These are phyloP conservation scores for Meredithiella fracta DNA, from an alignment of 2,329 filamentous ascomycete genomes.

Conservation along the genomic window DNA sequence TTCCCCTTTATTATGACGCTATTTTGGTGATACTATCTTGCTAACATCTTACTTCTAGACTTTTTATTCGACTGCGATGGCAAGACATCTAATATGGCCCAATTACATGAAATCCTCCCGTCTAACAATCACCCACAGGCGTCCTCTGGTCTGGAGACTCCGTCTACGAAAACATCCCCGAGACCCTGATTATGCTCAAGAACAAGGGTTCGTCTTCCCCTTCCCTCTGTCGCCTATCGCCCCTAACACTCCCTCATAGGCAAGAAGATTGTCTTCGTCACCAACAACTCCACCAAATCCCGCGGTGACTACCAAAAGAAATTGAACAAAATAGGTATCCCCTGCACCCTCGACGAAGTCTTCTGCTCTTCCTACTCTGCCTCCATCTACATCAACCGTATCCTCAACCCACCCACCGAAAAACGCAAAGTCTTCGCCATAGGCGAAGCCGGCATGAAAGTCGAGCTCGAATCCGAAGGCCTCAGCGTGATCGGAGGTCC, in stretches of 20 bases:
- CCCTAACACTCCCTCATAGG: slow-evolving; percentile 31
- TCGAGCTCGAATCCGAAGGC: slow-evolving; percentile 66
- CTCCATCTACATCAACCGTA: slow-evolving; percentile 87
- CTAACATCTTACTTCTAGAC: slow-evolving; percentile 35
- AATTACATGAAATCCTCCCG: no score
- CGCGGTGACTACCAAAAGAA: slow-evolving; percentile 87
- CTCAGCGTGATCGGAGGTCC: slow-evolving; percentile 75
- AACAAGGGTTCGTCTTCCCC: slow-evolving; percentile 45
- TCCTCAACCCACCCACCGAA: slow-evolving; percentile 59
- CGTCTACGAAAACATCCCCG: slow-evolving; percentile 67
- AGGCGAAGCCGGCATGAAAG: slow-evolving; percentile 80
- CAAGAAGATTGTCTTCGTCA: slow-evolving; percentile 89
- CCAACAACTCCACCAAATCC: slow-evolving; percentile 97
- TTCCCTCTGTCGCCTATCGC: slow-evolving; percentile 5
- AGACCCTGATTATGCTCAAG: slow-evolving; percentile 70
- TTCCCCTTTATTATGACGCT: no score
- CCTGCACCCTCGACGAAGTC: slow-evolving; percentile 68
- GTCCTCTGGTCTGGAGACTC: slow-evolving; percentile 94
- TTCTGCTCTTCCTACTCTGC: slow-evolving; percentile 93
- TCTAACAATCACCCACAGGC: slow-evolving; percentile 33
- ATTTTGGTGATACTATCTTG: not conserved
- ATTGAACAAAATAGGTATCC: slow-evolving; percentile 65
- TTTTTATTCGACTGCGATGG: slow-evolving; percentile 97
- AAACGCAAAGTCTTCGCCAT: slow-evolving; percentile 92
- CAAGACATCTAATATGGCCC: slow-evolving; percentile 25